Base-by-base conservation (phyloP, 805 yeast genomes). In the Yarrowia sp. region DNA sequence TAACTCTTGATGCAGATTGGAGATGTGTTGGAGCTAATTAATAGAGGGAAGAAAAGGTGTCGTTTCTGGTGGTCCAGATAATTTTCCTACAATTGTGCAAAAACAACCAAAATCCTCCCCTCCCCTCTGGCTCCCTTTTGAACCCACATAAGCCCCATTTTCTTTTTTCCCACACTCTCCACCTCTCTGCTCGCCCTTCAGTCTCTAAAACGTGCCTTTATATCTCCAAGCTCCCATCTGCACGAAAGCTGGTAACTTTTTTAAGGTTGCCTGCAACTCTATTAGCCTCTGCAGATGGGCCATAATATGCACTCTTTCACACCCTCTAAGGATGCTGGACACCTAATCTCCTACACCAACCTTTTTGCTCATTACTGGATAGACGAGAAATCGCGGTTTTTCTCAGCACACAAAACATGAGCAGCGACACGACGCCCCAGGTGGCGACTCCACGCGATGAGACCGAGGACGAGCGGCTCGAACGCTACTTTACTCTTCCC, bases 361-460 rank as follows among this genome's bases (percentile, higher is more conserved):
- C n/a, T n/a, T n/a, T n/a, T n/a, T n/a, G n/a, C n/a, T n/a, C n/a
- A n/a, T n/a, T n/a, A n/a, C n/a, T n/a, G n/a, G n/a, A n/a, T n/a
- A n/a, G n/a, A n/a, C n/a, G n/a, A n/a, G n/a, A n/a, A n/a, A n/a
- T n/a, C n/a, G n/a, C n/a, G n/a, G n/a, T n/a, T 24, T 15, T 17
- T 17, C 47, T 55, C 42, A 17, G 30, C 9, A 17, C 17, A 17
- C 38, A 58, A 40, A 38, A 24, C 40, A 58, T 58, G 64, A 58
- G 64, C 40, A 43, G 50, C 19, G 50, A 40, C 33, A 42, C 64
- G 12, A 58, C 64, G 50, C 64, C 64, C 36, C 64, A 43, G 30
- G 50, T 58, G 50, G 64, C 64, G 9, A 58, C 66, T 2, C 66
- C 66, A 7, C 53, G 55, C 17, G 55, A 46, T 5, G 66, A 61